Evolutionary conservation across 495 filamentous ascomycete species (phyloP).

Genomic region (Talaromyces stipitatus): DNA sequence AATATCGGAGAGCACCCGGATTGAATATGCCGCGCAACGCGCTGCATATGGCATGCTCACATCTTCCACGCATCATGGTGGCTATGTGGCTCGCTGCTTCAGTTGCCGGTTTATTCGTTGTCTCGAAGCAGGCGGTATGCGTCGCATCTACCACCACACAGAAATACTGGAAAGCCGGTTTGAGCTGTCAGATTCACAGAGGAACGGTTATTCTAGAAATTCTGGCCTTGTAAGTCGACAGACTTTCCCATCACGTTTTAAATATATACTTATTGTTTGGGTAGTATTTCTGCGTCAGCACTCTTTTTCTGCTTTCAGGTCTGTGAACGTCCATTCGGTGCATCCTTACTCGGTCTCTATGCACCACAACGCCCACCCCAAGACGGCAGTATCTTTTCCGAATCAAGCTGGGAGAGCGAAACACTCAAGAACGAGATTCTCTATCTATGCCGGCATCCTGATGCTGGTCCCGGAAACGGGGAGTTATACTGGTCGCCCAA

Average conservation of each 20-base stretch:
- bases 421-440: conserved; percentile 35
- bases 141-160: conserved; percentile 19
- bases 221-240: conserved; percentile 28
- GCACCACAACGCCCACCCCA: conserved; percentile 13
- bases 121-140: conserved; percentile 32
- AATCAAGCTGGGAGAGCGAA: conserved; percentile 33
- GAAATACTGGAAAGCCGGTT: conserved; percentile 31
- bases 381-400: conserved; percentile 30
- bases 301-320: conserved; percentile 35
- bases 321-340: conserved; percentile 34
- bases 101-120: conserved; percentile 34
- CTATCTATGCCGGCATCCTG: conserved; percentile 32
- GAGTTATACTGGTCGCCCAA: conserved; percentile 23
- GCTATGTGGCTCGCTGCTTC: conserved; percentile 35
- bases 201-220: conserved; percentile 28
- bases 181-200: conserved; percentile 35
- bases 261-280: not conserved
- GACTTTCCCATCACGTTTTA: not conserved
- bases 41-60: conserved; percentile 30
- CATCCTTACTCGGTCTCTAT: conserved; percentile 35
- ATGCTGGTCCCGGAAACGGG: conserved; percentile 18
- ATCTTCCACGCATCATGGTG: conserved; percentile 28
- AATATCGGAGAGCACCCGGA: conserved; percentile 33
- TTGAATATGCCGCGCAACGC: conserved; percentile 27
- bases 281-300: conserved; percentile 29